Percentiles rank a stretch among this genome's conserved stretches.
Evolutionary conservation across 1,284 basidiomycete species (phyloP).

Genomic region (Moesziomyces antarcticus): DNA sequence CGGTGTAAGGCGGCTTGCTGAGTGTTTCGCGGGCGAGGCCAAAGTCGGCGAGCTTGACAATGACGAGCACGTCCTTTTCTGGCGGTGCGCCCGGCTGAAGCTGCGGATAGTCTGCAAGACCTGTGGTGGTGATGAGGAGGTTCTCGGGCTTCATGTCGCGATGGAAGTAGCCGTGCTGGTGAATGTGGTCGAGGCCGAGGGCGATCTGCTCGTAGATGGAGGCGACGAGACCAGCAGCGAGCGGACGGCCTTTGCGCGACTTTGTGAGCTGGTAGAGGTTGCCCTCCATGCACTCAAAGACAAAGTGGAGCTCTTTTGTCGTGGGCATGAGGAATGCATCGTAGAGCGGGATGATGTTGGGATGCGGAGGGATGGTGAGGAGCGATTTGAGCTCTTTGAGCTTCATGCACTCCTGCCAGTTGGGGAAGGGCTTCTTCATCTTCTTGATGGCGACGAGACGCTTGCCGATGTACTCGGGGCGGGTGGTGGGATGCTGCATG

Average conservation of each 20-base stretch:
- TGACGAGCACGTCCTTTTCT: slow-evolving; percentile 94
- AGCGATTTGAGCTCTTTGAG: slow-evolving; percentile 98
- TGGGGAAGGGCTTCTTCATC: slow-evolving; percentile 97
- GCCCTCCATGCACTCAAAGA: slow-evolving; percentile 99
- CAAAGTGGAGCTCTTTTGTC: slow-evolving; percentile 96
- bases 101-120: slow-evolving; percentile 87
- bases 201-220: slow-evolving; percentile 95
- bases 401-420: slow-evolving; percentile 94
- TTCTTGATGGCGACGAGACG: slow-evolving; percentile 95
- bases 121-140: slow-evolving; percentile 99
- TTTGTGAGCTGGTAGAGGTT: slow-evolving; percentile 99
- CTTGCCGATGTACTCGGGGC: slow-evolving; percentile 94
- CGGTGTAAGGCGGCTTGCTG: slow-evolving; percentile 92
- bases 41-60: slow-evolving; percentile 98
- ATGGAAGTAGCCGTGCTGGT: slow-evolving; percentile 93
- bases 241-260: slow-evolving; percentile 88
- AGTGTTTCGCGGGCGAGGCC: slow-evolving; percentile 91
- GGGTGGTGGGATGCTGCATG: slow-evolving; percentile 73
- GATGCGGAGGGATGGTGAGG: slow-evolving; percentile 90
- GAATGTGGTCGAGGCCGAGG: slow-evolving; percentile 90
- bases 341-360: slow-evolving; percentile 97
- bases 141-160: slow-evolving; percentile 99
- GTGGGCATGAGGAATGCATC: slow-evolving; percentile 96
- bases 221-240: slow-evolving; percentile 93
- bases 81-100: slow-evolving; percentile 46